phyloP scores from a whole-genome alignment of 2,329 filamentous ascomycete genomes.

The Eutypella sp. region DNA sequence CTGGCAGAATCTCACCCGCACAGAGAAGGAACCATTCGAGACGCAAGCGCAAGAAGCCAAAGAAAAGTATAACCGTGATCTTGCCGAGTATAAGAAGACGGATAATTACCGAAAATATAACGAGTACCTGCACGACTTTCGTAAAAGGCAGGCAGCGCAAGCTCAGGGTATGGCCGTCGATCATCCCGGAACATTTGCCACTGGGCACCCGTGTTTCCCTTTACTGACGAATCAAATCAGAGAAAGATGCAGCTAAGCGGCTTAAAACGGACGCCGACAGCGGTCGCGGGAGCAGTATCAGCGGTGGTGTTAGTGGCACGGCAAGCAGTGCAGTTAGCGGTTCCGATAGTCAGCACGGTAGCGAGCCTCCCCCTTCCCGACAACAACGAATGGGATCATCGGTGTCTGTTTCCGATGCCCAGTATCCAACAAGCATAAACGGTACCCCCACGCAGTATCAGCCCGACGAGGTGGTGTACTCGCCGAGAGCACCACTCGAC shows the following conservation, averaged over 20 bases:
- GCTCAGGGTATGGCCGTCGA: constrained; percentile 47
- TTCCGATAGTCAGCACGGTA: constrained; percentile 42
- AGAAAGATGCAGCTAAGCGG: constrained; percentile 46
- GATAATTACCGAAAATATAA: constrained; percentile 62
- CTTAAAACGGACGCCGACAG: constrained; percentile 40
- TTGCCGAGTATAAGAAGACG: constrained; percentile 75
- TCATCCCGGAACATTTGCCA: not conserved
- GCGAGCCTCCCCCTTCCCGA: constrained; percentile 42
- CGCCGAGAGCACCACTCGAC: constrained; percentile 38
- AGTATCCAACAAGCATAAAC: constrained; percentile 34
- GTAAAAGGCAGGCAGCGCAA: constrained; percentile 60
- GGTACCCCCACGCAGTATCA: constrained; percentile 30
- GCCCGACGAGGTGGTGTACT: constrained; percentile 39
- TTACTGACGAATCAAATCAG: constrained; percentile 22
- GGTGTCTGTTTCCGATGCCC: constrained; percentile 41
- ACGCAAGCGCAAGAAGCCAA: constrained; percentile 67
- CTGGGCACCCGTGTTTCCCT: too few species aligned
- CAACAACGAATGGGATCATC: constrained; percentile 45
- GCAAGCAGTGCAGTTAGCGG: constrained; percentile 39
- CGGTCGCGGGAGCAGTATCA: constrained; percentile 34
- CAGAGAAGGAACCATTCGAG: constrained; percentile 69
- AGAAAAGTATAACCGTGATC: constrained; percentile 69
- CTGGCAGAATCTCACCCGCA: constrained; percentile 66
- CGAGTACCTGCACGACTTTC: constrained; percentile 73
- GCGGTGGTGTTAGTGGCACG: constrained; percentile 33